Conservation (phyloP, 306 rosid species). For the Glycine tomentella region DNA sequence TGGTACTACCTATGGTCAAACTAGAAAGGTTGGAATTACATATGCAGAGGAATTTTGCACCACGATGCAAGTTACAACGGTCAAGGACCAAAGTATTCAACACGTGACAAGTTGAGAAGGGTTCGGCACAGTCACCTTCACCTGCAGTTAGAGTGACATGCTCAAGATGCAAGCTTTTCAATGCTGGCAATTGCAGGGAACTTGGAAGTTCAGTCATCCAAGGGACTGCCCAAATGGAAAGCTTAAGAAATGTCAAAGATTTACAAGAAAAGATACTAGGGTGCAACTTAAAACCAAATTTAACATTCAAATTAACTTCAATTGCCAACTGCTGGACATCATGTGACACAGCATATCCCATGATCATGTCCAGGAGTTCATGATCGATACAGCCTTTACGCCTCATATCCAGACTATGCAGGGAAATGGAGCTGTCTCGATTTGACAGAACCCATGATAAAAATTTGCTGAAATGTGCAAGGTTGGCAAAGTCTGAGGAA, state of each 20-base stretch:
- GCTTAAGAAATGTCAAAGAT: slow-evolving; percentile 41
- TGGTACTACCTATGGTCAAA: slow-evolving; percentile 33
- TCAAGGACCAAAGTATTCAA: slow-evolving; percentile 38
- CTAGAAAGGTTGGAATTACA: slow-evolving; percentile 39
- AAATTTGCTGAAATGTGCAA: slow-evolving; percentile 5
- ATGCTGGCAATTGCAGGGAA: slow-evolving; percentile 24
- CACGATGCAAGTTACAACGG: neutral
- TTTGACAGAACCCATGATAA: slow-evolving; percentile 8
- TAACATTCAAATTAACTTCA: neutral
- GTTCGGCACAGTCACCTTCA: slow-evolving; percentile 35
- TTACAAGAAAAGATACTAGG: slow-evolving; percentile 14
- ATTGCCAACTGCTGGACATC: slow-evolving; percentile 22
- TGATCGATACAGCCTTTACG: slow-evolving; percentile 9
- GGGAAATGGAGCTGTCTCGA: neutral
- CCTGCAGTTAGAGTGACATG: slow-evolving; percentile 15
- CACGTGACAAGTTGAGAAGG: slow-evolving; percentile 36
- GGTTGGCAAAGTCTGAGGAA: neutral
- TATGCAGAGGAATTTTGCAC: slow-evolving; percentile 16
- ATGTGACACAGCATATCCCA: slow-evolving; percentile 26
- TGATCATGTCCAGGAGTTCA: neutral
- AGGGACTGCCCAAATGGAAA: slow-evolving; percentile 13
- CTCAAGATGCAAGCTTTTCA: slow-evolving; percentile 32
- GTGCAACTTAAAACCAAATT: neutral
- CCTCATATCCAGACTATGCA: slow-evolving; percentile 29
- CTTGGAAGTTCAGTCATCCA: slow-evolving; percentile 20